phyloP scores from a whole-genome alignment of 495 filamentous ascomycete species.

The Alectoria sarmentosa region DNA sequence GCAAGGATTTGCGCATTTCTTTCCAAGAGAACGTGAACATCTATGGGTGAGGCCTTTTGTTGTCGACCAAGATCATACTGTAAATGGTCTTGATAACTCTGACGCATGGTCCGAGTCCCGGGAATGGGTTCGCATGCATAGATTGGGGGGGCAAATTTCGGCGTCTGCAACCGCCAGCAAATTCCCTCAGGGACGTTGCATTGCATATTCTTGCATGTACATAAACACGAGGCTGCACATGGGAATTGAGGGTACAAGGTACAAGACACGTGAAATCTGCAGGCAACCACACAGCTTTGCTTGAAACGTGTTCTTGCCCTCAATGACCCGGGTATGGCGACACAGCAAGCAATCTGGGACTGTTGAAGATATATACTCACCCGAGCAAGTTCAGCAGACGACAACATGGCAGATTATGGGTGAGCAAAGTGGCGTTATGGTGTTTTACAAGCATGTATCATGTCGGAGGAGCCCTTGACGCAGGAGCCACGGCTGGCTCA shows the following conservation, averaged over 20 bases:
- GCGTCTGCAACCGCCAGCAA: slow-evolving; percentile 3
- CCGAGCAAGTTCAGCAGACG: neutral
- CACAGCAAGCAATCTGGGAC: neutral
- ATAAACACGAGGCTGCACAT: slow-evolving; percentile 8
- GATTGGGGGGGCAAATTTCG: neutral
- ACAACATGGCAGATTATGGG: too few relatives aligned
- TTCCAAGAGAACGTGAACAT: neutral
- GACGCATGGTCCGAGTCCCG: slow-evolving; percentile 4
- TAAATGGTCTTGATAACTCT: neutral
- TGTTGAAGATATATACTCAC: neutral
- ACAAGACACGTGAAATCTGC: slow-evolving; percentile 1
- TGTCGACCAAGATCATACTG: neutral
- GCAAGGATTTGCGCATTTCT: neutral
- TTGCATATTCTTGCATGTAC: neutral
- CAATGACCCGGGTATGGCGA: neutral
- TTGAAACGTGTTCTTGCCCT: neutral
- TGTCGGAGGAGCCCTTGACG: neutral
- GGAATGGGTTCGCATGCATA: slow-evolving; percentile 1
- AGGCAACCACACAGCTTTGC: neutral
- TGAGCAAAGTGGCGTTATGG: too few relatives aligned
- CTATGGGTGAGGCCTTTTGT: neutral
- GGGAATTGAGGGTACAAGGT: neutral
- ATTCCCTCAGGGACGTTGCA: slow-evolving; percentile 2
- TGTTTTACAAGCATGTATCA: neutral
- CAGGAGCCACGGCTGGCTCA: neutral